A percentile compares a stretch with the other conserved stretches of the same genome.
These are phyloP conservation scores for Pythium periplocum DNA, from an alignment of 352 stramenopile genomes.

Conservation along the genomic window DNA sequence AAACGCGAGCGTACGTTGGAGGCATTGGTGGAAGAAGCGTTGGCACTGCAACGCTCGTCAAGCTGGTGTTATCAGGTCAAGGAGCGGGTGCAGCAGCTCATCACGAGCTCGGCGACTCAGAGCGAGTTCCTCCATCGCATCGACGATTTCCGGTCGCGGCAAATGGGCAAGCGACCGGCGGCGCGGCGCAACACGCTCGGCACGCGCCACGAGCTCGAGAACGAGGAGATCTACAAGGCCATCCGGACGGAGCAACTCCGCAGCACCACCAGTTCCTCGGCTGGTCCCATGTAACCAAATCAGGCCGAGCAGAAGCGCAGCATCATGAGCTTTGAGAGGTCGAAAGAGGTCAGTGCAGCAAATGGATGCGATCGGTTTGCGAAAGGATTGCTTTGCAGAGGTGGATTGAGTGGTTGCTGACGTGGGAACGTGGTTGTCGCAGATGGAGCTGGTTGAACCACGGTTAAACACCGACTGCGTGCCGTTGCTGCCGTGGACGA, in stretches of 20 bases:
- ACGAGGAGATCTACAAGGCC: conserved; percentile 44
- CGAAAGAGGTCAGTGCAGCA: no score
- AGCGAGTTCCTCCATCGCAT: conserved; percentile 37
- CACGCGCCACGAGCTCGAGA: conserved; percentile 54
- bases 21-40: conserved; percentile 32
- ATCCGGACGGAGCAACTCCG: conserved; percentile 16
- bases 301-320: not conserved
- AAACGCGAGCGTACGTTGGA: conserved; percentile 47
- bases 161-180: not conserved
- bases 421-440: no score
- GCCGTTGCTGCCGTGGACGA: no score
- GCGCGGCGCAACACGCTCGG: conserved; percentile 36
- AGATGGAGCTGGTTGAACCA: no score
- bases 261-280: not conserved
- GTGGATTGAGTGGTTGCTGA: no score
- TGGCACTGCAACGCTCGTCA: conserved; percentile 32
- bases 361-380: no score
- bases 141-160: conserved; percentile 18
- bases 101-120: conserved; percentile 22
- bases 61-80: conserved; percentile 59
- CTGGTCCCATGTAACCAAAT: not conserved
- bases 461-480: no score
- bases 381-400: no score
- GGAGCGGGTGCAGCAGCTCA: conserved; percentile 43
- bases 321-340: no score